Conservation (phyloP, 306 rosid species). For the Fagus crenata region DNA sequence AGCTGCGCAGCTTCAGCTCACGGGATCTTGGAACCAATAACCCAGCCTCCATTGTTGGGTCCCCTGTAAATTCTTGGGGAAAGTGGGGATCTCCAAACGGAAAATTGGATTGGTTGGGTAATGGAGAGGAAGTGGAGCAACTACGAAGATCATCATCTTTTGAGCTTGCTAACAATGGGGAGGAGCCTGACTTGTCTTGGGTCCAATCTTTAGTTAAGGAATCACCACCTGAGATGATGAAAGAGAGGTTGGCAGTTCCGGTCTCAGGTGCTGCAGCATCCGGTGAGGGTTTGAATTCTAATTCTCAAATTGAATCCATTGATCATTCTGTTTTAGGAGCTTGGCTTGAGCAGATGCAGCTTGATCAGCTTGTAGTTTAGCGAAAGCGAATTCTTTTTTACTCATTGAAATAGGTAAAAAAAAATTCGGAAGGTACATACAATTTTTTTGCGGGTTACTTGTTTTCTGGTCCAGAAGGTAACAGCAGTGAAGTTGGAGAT, state of each 20-base stretch:
- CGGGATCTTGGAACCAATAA: slow-evolving; percentile 64
- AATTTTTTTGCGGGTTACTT: slow-evolving; percentile 38
- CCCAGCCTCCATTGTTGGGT: slow-evolving; percentile 55
- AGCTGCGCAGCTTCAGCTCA: slow-evolving; percentile 67
- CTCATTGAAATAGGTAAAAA: slow-evolving; percentile 44
- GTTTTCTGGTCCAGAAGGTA: slow-evolving; percentile 31
- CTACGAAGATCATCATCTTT: slow-evolving; percentile 50
- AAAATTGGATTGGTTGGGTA: slow-evolving; percentile 66
- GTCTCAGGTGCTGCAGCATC: slow-evolving; percentile 50
- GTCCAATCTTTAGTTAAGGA: slow-evolving; percentile 88
- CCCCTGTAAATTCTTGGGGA: slow-evolving; percentile 66
- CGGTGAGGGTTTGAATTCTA: slow-evolving; percentile 55
- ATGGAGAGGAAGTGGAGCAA: slow-evolving; percentile 51
- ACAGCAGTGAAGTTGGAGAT: slow-evolving; percentile 25
- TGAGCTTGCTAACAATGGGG: slow-evolving; percentile 66
- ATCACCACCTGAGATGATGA: slow-evolving; percentile 69
- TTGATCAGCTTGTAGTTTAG: slow-evolving; percentile 75
- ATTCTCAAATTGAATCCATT: slow-evolving; percentile 53
- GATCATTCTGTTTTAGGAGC: slow-evolving; percentile 86
- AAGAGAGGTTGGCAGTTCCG: slow-evolving; percentile 50
- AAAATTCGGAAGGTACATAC: slow-evolving; percentile 40
- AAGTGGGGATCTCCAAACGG: slow-evolving; percentile 83
- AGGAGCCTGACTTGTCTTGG: slow-evolving; percentile 88
- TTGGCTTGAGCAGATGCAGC: slow-evolving; percentile 96
- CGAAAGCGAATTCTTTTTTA: slow-evolving; percentile 37